Base-by-base conservation (phyloP, 805 yeast genomes). In the Kluyveromyces lactis region DNA sequence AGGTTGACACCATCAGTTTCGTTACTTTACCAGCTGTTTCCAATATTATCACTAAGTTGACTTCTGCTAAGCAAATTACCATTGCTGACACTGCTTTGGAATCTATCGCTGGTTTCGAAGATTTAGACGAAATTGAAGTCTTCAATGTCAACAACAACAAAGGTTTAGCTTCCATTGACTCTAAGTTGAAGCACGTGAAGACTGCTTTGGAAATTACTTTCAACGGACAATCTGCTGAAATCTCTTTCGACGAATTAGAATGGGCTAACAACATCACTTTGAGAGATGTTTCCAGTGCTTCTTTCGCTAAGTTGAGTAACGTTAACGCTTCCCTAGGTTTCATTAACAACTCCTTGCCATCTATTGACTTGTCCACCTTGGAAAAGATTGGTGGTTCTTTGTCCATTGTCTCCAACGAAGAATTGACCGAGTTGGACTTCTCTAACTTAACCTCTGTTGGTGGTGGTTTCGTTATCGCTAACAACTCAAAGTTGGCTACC, bases 121-220 rank as follows among this genome's bases (percentile, higher is more conserved):
- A 63, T 50, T 66, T 72, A 48, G 52, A 62, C 35, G 49, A 60
- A 44, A 71, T 70, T 39, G 68, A 67, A 45, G 75, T 73, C 38
- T 80, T 81, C 69, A 72, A 90, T 71, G 75, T 92, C 57, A 89
- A 87, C 87, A 92, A 92, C 82, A 92, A 92, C 79, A 69, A 64
- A 51, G 75, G 80, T 62, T 76, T 92, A 64, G 76, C 71, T 52
- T 64, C 85, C 44, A 75, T 83, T 53, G 74, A 81, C 60, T 79
- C 90, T 39, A 77, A 76, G 47, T 74, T 90, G 61, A 66, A 78
- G 64, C 66, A 82, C 44, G 92, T 87, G 48, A 75, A 90, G 46
- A 76, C 76, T 61, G 62, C 79, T 46, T 73, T 92, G 55, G 77
- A 81, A 55, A 79, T 92, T 60, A 78, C 95, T 48, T 83, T 73